phyloP scores from a whole-genome alignment of 2,329 filamentous ascomycete genomes.

The Cladosporium sp. region DNA sequence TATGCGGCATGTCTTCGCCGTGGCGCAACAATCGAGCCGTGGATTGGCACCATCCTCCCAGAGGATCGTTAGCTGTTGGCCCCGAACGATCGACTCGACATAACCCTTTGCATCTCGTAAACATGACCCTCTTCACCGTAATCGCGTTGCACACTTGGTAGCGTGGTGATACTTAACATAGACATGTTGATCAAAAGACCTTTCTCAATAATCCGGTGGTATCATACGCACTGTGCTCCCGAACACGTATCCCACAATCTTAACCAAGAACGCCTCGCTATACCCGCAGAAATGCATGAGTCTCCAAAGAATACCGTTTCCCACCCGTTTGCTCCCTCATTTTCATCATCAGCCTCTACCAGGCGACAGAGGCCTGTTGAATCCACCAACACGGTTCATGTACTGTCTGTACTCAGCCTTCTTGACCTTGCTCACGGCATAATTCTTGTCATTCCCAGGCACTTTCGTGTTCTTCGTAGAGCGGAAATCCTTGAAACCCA shows the following conservation, averaged over 20 bases:
- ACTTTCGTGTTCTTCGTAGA: constrained; percentile 88
- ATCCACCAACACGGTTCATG: constrained; percentile 81
- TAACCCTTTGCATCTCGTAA: too few relatives aligned
- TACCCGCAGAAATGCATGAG: background rate
- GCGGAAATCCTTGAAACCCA: constrained; percentile 86
- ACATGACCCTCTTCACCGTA: too few relatives aligned
- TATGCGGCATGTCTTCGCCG: too few relatives aligned
- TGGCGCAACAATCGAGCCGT: too few relatives aligned
- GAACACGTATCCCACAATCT: background rate
- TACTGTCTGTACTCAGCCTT: constrained; percentile 95
- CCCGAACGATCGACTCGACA: too few relatives aligned
- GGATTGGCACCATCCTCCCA: too few relatives aligned
- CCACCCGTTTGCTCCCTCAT: background rate
- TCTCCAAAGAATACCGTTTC: background rate
- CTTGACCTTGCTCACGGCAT: constrained; percentile 84
- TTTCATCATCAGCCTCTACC: background rate
- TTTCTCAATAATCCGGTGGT: background rate
- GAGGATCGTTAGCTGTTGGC: too few relatives aligned
- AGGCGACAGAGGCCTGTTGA: constrained; percentile 64
- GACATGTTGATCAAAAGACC: background rate
- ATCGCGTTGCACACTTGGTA: too few relatives aligned
- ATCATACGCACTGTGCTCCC: constrained; percentile 9
- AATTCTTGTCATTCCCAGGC: constrained; percentile 73
- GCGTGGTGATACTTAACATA: too few relatives aligned
- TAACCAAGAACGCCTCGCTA: constrained; percentile 10